phyloP scores from a whole-genome alignment of 371 early-diverging fungal genomes.

The Mortierella sp. region DNA sequence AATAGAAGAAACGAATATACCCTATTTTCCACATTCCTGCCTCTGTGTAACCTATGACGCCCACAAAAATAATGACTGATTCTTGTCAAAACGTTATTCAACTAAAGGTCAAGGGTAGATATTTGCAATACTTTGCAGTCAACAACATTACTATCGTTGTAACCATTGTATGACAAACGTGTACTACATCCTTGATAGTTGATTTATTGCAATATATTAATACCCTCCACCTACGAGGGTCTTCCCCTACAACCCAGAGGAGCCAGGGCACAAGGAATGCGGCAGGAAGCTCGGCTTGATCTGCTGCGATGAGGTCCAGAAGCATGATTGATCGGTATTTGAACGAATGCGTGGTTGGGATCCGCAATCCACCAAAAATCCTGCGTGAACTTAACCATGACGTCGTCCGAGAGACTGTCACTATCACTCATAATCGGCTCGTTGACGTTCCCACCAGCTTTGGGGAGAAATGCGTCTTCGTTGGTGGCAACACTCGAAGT shows the following conservation, averaged over 20 bases:
- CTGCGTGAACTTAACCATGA: constrained; percentile 13
- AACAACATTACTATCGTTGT: too few relatives aligned
- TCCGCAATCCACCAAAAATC: constrained; percentile 27
- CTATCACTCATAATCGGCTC: constrained; percentile 19
- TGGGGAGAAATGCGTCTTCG: constrained; percentile 6
- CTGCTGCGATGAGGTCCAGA: constrained; percentile 17
- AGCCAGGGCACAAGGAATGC: constrained; percentile 6
- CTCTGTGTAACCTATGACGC: too few relatives aligned
- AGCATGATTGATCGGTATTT: constrained; percentile 22
- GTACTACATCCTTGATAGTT: too few relatives aligned
- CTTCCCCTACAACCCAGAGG: constrained; percentile 1
- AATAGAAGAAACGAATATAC: too few relatives aligned
- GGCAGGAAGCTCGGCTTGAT: constrained; percentile 39
- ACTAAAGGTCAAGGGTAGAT: too few relatives aligned
- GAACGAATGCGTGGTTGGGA: constrained; percentile 31
- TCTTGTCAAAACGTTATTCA: too few relatives aligned
- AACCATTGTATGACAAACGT: too few relatives aligned
- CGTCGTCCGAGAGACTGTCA: constrained; percentile 22
- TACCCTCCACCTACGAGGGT: too few relatives aligned
- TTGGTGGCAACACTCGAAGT: neutral
- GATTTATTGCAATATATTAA: too few relatives aligned
- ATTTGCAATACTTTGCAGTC: too few relatives aligned
- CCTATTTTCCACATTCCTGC: too few relatives aligned
- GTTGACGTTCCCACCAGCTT: constrained; percentile 6
- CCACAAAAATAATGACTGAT: too few relatives aligned